phyloP scores from a whole-genome alignment of 2,329 filamentous ascomycete species.

The Penicillium crustosum region DNA sequence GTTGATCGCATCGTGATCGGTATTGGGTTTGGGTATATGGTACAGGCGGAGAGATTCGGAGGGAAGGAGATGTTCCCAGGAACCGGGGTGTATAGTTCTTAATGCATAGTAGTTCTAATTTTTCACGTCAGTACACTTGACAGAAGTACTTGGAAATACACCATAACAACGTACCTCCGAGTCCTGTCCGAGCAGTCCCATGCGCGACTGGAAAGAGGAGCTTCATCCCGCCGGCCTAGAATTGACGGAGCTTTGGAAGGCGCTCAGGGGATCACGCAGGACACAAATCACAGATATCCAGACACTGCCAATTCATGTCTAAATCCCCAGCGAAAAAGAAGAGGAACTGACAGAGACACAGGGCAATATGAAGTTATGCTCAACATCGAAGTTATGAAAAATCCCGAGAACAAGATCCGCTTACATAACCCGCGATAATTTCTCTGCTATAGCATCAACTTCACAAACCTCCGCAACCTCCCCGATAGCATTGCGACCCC shows the following conservation, averaged over 20 bases:
- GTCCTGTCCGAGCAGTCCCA: conserved; percentile 14
- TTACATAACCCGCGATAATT: conserved; percentile 39
- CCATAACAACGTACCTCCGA: conserved; percentile 22
- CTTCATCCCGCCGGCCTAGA: conserved; percentile 32
- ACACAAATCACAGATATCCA: conserved; percentile 4
- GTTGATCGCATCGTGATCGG: conserved; percentile 12
- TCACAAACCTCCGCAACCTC: conserved; percentile 14
- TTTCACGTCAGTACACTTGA: conserved; percentile 5
- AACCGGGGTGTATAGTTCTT: neutral
- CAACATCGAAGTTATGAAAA: neutral
- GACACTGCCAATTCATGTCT: conserved; percentile 23
- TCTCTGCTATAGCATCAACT: conserved; percentile 31
- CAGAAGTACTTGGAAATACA: neutral
- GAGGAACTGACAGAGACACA: conserved; percentile 1
- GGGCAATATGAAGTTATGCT: conserved; percentile 3
- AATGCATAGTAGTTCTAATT: neutral
- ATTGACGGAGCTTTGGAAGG: conserved; percentile 10
- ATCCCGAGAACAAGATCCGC: conserved; percentile 20
- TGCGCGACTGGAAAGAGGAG: conserved; percentile 26
- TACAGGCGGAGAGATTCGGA: neutral
- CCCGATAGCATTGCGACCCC: conserved; percentile 9
- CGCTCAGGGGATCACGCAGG: conserved; percentile 13
- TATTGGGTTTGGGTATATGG: conserved; percentile 11
- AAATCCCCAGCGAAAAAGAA: neutral
- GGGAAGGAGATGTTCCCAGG: neutral